Base-by-base conservation (phyloP, 352 stramenopile genomes). In the Phytopythium mirpurense region DNA sequence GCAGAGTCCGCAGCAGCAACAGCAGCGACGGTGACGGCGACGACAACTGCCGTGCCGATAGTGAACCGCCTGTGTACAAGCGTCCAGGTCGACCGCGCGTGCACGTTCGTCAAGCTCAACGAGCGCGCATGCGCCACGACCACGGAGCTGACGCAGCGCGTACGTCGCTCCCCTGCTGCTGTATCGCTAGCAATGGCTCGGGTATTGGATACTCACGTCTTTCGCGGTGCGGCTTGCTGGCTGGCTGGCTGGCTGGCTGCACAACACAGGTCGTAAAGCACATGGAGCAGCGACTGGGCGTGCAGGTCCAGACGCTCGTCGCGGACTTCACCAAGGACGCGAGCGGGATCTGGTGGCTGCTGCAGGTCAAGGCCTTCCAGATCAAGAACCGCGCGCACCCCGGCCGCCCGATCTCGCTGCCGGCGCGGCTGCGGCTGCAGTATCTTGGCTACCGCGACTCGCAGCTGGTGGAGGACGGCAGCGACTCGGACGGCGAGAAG, bases 301-400 rank as follows among this genome's bases (percentile, higher is more conserved):
- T 93, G n/a, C 59, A 74, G 44, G 42, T 93, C 7, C 74, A 87
- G 47, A 85, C 67, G 0, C 64, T 93, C 3, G 72, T 90, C 16
- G 68, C 72, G 0, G 83, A 93, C 59, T 93, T 75, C 38, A 56
- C 80, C 12, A 91, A 90, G 65, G 83, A 93, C 58, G 38, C 55
- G 3, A 40, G 63, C n/a, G 80, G 83, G 0, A 64, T 68, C 11
- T 93, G 83, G 83, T 91, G 83, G 83, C 63, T 91, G 0, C 56
- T 93, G 4, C 83, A 93, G 34, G 71, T 93, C 36, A 93, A 93
- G 47, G 70, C 76, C 11, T 91, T 91, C 38, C 80, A 79, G 5
- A 54, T 91, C 38, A 70, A 70, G 42, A 67, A 49, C 34, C 67
- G 50, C 31, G 36, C 60, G n/a, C 56, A 74, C 35, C 53, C 62